Evolutionary conservation across 2,329 filamentous ascomycete species (phyloP).

Genomic region (Colletotrichum theobromicola): DNA sequence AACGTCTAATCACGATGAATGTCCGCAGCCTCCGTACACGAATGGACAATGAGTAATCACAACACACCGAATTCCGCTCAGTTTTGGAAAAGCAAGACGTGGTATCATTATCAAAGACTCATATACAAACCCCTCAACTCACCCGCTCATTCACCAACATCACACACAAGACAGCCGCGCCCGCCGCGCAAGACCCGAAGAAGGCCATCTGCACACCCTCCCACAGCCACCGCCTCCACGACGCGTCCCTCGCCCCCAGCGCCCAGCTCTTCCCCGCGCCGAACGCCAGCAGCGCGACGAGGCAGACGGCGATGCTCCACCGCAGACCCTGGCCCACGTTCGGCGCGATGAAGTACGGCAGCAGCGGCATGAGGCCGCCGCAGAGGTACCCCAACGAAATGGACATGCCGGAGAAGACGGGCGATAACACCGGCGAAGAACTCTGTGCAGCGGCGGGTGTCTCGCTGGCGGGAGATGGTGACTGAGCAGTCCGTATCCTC

Average conservation of each 20-base stretch:
- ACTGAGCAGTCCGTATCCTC: not conserved
- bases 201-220: slow-evolving; percentile 4
- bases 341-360: slow-evolving; percentile 59
- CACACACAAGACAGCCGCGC: not conserved
- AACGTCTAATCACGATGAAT: not conserved
- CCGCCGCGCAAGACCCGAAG: not conserved
- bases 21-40: rapidly evolving
- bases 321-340: slow-evolving; percentile 48
- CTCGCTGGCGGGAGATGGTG: not conserved
- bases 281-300: slow-evolving; percentile 59
- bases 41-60: not conserved
- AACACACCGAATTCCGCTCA: not conserved
- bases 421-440: slow-evolving; percentile 31
- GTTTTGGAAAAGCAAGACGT: not conserved
- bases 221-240: slow-evolving; percentile 6
- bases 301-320: slow-evolving; percentile 59
- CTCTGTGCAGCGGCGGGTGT: not conserved
- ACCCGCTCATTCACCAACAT: not conserved
- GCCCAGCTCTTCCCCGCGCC: slow-evolving; percentile 60
- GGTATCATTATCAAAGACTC: too few species aligned
- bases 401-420: slow-evolving; percentile 58
- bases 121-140: not conserved
- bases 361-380: slow-evolving; percentile 65
- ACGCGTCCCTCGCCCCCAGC: slow-evolving; percentile 24
- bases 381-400: slow-evolving; percentile 67